A percentile compares a stretch with the other conserved stretches of the same genome.
These are phyloP conservation scores for Huntiella moniliformis DNA, from an alignment of 2,329 filamentous ascomycete genomes.

Conservation along the genomic window DNA sequence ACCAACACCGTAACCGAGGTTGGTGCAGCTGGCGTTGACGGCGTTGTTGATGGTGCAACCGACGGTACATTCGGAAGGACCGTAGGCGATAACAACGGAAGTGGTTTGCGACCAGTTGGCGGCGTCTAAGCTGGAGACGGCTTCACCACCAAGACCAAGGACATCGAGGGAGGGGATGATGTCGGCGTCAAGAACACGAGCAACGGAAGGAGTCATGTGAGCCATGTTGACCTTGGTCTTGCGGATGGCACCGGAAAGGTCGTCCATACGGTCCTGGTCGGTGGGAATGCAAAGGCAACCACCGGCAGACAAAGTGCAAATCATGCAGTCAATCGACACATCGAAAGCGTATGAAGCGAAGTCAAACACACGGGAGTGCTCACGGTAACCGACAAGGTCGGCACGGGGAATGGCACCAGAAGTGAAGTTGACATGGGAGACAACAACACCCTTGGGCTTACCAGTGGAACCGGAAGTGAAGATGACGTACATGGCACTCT, in stretches of 20 bases:
- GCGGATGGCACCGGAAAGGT: constrained; percentile 27
- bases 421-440: constrained; percentile 28
- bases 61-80: constrained; percentile 35
- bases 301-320: constrained; percentile 31
- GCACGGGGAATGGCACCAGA: constrained; percentile 26
- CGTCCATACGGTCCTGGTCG: constrained; percentile 33
- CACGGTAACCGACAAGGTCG: constrained; percentile 23
- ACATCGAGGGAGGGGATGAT: constrained; percentile 28
- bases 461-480: constrained; percentile 49
- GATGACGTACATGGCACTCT: constrained; percentile 33
- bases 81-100: constrained; percentile 32
- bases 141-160: constrained; percentile 31
- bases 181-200: constrained; percentile 26
- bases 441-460: constrained; percentile 42
- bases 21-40: constrained; percentile 22
- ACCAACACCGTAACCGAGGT: constrained; percentile 30
- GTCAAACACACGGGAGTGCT: constrained; percentile 26
- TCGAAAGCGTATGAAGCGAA: constrained; percentile 37
- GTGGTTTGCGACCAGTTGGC: constrained; percentile 27
- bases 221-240: constrained; percentile 28
- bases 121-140: constrained; percentile 32
- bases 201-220: constrained; percentile 32
- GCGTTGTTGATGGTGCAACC: constrained; percentile 30
- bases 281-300: constrained; percentile 35
- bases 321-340: constrained; percentile 34